Evolutionary conservation across 345 rosid species (phyloP).

Genomic region (Arabidopsis suecica): DNA sequence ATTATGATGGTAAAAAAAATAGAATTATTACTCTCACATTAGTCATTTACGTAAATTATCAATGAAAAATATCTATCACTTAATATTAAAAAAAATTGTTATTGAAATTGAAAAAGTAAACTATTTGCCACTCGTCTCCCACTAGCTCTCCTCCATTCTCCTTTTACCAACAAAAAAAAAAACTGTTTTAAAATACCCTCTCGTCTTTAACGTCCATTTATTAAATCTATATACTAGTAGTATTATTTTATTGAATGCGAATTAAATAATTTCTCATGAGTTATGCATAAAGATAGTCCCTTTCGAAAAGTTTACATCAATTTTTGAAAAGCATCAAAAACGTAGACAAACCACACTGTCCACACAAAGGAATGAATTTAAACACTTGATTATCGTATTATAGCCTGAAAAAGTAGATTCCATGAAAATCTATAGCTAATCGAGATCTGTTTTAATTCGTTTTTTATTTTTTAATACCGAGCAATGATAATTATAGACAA

Average conservation of each 20-base stretch:
- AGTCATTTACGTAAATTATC: not conserved
- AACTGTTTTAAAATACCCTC: slow-evolving; percentile 20
- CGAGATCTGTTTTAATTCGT: slow-evolving; percentile 25
- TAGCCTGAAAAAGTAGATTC: slow-evolving; percentile 37
- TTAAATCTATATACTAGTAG: not conserved
- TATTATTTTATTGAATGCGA: slow-evolving; percentile 7
- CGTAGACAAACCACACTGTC: slow-evolving; percentile 44
- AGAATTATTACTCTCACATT: not conserved
- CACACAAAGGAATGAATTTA: slow-evolving; percentile 40
- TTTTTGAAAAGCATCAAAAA: slow-evolving; percentile 42
- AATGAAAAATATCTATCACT: not conserved
- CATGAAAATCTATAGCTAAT: slow-evolving; percentile 29
- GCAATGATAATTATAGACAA: not conserved
- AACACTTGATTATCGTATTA: slow-evolving; percentile 21
- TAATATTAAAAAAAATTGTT: not conserved
- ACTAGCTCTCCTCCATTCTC: slow-evolving; percentile 28
- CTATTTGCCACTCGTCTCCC: slow-evolving; percentile 46
- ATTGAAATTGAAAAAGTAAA: slow-evolving; percentile 28
- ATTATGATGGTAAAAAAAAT: not conserved
- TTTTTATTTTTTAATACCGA: not conserved
- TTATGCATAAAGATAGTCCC: slow-evolving; percentile 38
- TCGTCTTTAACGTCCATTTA: slow-evolving; percentile 35
- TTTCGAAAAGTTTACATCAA: slow-evolving; percentile 43
- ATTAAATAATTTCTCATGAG: slow-evolving; percentile 15
- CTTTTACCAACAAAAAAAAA: slow-evolving; percentile 12